Conservation (phyloP, 352 stramenopile species). For the Vaucheria bursata region DNA sequence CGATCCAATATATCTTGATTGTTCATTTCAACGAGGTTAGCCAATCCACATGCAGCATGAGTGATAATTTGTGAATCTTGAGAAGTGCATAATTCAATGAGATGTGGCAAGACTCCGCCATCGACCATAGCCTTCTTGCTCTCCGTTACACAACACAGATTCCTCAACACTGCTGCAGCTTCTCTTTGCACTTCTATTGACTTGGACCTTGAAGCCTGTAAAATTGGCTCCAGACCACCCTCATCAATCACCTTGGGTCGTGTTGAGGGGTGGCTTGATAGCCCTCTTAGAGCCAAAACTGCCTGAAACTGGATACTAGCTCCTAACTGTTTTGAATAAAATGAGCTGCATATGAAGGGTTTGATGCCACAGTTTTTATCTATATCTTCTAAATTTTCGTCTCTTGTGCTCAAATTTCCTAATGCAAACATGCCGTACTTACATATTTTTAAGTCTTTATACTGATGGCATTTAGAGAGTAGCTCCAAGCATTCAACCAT, state of each 20-base stretch:
- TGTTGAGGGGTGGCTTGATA: slow-evolving; percentile 77
- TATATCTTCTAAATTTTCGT: slow-evolving; percentile 77
- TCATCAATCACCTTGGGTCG: slow-evolving; percentile 75
- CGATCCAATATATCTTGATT: no score
- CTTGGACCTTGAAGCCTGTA: slow-evolving; percentile 72
- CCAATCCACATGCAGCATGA: slow-evolving; percentile 81
- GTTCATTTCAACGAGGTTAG: slow-evolving; percentile 90
- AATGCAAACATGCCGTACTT: slow-evolving; percentile 88
- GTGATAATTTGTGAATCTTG: slow-evolving; percentile 81
- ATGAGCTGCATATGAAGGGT: slow-evolving; percentile 83
- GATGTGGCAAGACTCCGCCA: slow-evolving; percentile 82
- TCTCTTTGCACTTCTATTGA: slow-evolving; percentile 89
- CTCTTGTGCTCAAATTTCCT: slow-evolving; percentile 81
- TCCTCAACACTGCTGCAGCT: slow-evolving; percentile 76
- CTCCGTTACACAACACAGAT: slow-evolving; percentile 77
- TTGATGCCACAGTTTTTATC: slow-evolving; percentile 74
- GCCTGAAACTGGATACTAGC: slow-evolving; percentile 92
- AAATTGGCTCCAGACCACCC: slow-evolving; percentile 83
- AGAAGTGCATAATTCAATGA: slow-evolving; percentile 85
- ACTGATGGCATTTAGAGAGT: slow-evolving; percentile 79
- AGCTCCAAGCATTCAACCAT: slow-evolving; percentile 68
- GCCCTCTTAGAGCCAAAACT: slow-evolving; percentile 77
- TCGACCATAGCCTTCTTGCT: slow-evolving; percentile 88
- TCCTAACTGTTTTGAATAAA: slow-evolving; percentile 68
- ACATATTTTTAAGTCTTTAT: slow-evolving; percentile 87